phyloP scores from a whole-genome alignment of 495 filamentous ascomycete species.

The Ramalina peruviana region DNA sequence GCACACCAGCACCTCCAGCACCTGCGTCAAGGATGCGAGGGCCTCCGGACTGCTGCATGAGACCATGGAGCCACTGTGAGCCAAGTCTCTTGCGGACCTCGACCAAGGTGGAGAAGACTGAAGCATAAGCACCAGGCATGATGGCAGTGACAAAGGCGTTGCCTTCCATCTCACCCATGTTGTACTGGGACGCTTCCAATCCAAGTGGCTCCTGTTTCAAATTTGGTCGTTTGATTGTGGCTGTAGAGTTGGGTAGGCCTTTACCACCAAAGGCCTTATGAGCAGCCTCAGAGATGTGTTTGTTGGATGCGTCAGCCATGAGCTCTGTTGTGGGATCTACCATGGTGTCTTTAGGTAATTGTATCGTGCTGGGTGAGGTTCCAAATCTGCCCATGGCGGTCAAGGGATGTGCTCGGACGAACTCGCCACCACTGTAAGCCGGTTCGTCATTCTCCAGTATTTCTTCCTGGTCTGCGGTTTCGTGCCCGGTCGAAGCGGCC shows the following conservation, averaged over 20 bases:
- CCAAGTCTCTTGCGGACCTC: slow-evolving; percentile 81
- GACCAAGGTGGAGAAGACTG: slow-evolving; percentile 55
- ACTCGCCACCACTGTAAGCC: slow-evolving; percentile 18
- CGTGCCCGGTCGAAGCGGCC: neutral
- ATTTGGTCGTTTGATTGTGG: slow-evolving; percentile 34
- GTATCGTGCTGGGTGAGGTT: slow-evolving; percentile 56
- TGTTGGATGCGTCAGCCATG: slow-evolving; percentile 49
- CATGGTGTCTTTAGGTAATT: slow-evolving; percentile 49
- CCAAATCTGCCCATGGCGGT: slow-evolving; percentile 49
- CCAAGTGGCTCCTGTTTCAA: slow-evolving; percentile 52
- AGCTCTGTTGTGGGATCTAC: slow-evolving; percentile 52
- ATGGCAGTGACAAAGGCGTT: slow-evolving; percentile 68
- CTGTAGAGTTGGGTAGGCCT: slow-evolving; percentile 57
- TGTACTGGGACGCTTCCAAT: slow-evolving; percentile 52
- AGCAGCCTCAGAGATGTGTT: slow-evolving; percentile 58
- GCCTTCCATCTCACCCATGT: slow-evolving; percentile 76
- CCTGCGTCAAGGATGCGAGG: slow-evolving; percentile 77
- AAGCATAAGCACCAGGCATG: slow-evolving; percentile 69
- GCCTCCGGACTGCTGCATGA: slow-evolving; percentile 53
- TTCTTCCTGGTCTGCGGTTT: neutral
- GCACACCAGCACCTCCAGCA: slow-evolving; percentile 64
- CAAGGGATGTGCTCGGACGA: slow-evolving; percentile 46
- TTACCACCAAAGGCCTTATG: slow-evolving; percentile 58
- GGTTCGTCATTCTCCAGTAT: slow-evolving; percentile 1
- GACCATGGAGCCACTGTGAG: slow-evolving; percentile 55